A percentile compares a stretch with the other conserved stretches of the same genome.
phyloP scores from a whole-genome alignment of 225 moss, liverwort and hornwort species.

The Neckera pumila region DNA sequence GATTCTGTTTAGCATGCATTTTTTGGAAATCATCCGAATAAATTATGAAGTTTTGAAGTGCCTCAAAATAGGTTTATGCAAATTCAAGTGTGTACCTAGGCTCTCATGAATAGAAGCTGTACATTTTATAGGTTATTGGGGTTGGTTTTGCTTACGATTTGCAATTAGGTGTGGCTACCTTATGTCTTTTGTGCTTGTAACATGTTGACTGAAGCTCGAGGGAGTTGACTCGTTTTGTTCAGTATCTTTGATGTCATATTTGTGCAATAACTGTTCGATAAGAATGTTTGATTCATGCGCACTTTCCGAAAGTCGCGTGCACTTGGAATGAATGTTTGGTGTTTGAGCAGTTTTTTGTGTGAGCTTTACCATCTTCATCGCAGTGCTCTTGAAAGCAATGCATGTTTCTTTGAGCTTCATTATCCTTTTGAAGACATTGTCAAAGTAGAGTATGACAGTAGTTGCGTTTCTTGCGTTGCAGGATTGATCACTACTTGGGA shows the following conservation, averaged over 20 bases:
- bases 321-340: not conserved
- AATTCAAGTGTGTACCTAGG: not conserved
- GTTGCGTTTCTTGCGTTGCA: conserved; percentile 5
- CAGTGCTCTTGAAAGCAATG: not conserved
- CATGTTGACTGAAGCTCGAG: not conserved
- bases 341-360: not conserved
- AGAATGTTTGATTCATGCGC: not conserved
- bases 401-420: not conserved
- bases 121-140: not conserved
- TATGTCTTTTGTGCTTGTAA: not conserved
- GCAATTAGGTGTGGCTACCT: not conserved
- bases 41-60: not conserved
- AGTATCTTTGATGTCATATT: not conserved
- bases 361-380: not conserved
- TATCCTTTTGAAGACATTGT: not conserved
- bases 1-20: not conserved
- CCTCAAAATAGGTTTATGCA: not conserved
- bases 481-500: conserved; percentile 90
- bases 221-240: not conserved
- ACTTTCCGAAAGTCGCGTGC: not conserved
- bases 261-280: not conserved
- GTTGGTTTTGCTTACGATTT: not conserved
- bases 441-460: not conserved
- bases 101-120: not conserved
- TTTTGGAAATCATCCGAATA: not conserved